These are phyloP conservation scores for Colletotrichum sojae DNA, from an alignment of 2,329 filamentous ascomycete genomes.

Conservation along the genomic window DNA sequence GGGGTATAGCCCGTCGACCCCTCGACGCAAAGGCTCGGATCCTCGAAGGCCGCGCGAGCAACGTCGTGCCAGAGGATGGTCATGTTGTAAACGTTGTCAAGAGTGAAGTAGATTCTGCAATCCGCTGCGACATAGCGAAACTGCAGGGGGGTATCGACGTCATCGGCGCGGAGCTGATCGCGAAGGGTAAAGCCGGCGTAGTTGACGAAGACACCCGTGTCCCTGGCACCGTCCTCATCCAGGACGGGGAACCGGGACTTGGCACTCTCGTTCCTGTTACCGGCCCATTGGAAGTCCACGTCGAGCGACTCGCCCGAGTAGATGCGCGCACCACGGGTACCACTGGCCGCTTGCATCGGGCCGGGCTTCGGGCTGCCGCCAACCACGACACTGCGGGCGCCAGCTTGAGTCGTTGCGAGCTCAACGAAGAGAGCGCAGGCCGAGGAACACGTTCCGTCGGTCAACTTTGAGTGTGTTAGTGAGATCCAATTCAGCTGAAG, in stretches of 20 bases:
- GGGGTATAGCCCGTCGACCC: conserved; percentile 25
- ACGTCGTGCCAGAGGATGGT: conserved; percentile 65
- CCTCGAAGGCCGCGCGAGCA: conserved; percentile 41
- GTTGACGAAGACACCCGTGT: conserved; percentile 26
- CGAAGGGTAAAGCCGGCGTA: conserved; percentile 28
- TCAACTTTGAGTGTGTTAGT: conserved; percentile 47
- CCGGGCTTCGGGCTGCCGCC: conserved; percentile 67
- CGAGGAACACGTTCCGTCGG: conserved; percentile 71
- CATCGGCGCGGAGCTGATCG: conserved; percentile 33
- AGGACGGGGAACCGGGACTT: neutral
- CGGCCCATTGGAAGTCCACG: conserved; percentile 23
- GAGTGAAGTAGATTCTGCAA: conserved; percentile 71
- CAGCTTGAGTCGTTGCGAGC: conserved; percentile 64
- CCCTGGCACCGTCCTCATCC: neutral
- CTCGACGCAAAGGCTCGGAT: conserved; percentile 22
- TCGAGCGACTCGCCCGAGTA: conserved; percentile 45
- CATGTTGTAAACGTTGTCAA: conserved; percentile 65
- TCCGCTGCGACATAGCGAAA: conserved; percentile 71
- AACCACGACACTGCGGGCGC: conserved; percentile 70
- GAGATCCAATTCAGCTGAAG: neutral
- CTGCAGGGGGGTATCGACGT: conserved; percentile 62
- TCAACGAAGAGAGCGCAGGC: conserved; percentile 73
- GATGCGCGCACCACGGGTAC: conserved; percentile 66
- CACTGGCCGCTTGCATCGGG: conserved; percentile 71
- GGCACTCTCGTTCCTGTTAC: neutral